These are phyloP conservation scores for Lentinus polychrous DNA, from an alignment of 1,284 basidiomycete genomes.

Conservation along the genomic window DNA sequence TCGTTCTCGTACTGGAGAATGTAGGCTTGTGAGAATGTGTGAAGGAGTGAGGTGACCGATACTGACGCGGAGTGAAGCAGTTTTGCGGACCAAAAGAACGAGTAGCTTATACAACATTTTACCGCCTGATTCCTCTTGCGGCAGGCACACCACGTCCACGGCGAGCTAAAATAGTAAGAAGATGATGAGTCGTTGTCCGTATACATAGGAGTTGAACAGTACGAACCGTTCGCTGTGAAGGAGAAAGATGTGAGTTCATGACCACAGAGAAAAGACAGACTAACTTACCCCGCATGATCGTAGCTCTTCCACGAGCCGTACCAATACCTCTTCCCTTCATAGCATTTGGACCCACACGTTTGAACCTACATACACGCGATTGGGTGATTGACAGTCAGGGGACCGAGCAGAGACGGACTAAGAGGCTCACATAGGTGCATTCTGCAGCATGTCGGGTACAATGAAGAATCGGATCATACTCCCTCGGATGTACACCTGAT, in stretches of 20 bases:
- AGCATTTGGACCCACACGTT: constrained; percentile 95
- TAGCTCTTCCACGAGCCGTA: constrained; percentile 92
- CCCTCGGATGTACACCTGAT: constrained; percentile 98
- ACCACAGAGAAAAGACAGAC: constrained; percentile 9
- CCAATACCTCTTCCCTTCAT: constrained; percentile 99
- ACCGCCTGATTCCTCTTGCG: constrained; percentile 73
- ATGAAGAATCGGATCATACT: constrained; percentile 99
- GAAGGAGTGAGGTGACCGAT: neutral
- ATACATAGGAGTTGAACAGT: neutral
- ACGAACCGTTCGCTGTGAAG: constrained; percentile 55
- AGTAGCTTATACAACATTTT: constrained; percentile 18
- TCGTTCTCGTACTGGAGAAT: neutral
- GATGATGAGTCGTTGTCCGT: constrained; percentile 8
- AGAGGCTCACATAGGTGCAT: constrained; percentile 89
- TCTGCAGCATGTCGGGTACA: constrained; percentile 98
- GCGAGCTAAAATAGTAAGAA: constrained; percentile 58
- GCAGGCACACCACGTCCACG: constrained; percentile 76
- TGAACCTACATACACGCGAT: constrained; percentile 65
- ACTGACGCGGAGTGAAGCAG: too few relatives aligned
- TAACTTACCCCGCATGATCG: constrained; percentile 84
- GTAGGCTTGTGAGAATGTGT: neutral
- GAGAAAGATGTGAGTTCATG: constrained; percentile 13
- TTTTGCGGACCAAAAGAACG: too few relatives aligned
- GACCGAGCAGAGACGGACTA: neutral
- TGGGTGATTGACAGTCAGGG: neutral